Evolutionary conservation across 2,329 filamentous ascomycete species (phyloP), one percentile per base, ranked within the genome.

Genomic region (Aspergillus ruber): DNA sequence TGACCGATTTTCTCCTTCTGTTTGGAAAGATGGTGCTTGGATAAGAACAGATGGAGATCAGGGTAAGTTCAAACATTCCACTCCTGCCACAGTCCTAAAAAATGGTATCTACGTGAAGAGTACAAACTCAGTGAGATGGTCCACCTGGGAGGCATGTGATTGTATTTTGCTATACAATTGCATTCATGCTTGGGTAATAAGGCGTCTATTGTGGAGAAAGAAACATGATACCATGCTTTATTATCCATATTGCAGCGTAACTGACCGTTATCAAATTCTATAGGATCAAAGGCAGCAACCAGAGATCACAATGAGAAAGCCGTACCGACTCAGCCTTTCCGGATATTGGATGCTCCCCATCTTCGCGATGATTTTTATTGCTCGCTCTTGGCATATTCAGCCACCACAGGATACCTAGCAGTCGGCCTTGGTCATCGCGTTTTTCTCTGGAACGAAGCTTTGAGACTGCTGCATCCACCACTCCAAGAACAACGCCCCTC

Each of bases 361-460:
- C 75, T 97, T n/a, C 83, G 89, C 48, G 90, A 97, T 59, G 91
- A 98, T 67, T 98, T 90, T 65, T 98, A 98, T 65, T 96, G 90
- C 69, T 93, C 90, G 0, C 78, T 90, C 2, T 76, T 98, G 46
- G 89, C 93, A 8, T 97, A 95, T 66, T 95, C 86, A 0, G 68
- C 78, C 36, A 86, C 81, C 6, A 80, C 82, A 44, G 80, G 86
- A 45, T 87, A 85, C 12, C 77, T 98, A 13, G 91, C 89, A 15
- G 88, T 97, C 15, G 91, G 88, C 0, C 76, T 97, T 12, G 85
- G 84, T 0, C 82, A 84, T 46, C 76, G 83, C 32, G 79, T 98
- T 4, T 96, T 95, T 65, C 80, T 88, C 4, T 98, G 91, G 93
- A 91, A 89, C 0, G 90, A 97, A 63, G 68, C 74, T 29, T 73